Evolutionary conservation across 148 eudicot species (phyloP).

Genomic region (Rheum nobile): DNA sequence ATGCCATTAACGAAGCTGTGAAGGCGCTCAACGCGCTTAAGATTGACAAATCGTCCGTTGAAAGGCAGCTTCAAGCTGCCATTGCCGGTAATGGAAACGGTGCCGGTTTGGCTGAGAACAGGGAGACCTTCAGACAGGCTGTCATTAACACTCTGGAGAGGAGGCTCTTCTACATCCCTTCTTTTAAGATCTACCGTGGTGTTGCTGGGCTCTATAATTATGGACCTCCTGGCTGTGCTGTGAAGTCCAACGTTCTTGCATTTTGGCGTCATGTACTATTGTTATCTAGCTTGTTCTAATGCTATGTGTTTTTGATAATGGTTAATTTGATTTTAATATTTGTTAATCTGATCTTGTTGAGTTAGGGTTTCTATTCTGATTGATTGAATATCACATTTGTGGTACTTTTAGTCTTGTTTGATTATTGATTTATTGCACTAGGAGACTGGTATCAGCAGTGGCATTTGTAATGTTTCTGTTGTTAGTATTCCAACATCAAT

Average conservation of each 20-base stretch:
- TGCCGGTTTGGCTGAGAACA: slow-evolving; percentile 15
- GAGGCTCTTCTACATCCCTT: slow-evolving; percentile 66
- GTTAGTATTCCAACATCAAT: neutral
- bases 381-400: too few relatives aligned
- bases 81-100: slow-evolving; percentile 13
- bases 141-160: slow-evolving; percentile 80
- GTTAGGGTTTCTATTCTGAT: neutral
- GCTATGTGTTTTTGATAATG: too few relatives aligned
- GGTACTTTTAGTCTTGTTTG: neutral
- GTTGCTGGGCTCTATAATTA: slow-evolving; percentile 88
- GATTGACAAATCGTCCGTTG: slow-evolving; percentile 23
- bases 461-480: too few relatives aligned
- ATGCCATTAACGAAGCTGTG: slow-evolving; percentile 35
- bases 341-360: neutral
- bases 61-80: slow-evolving; percentile 18
- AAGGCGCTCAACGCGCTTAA: slow-evolving; percentile 26
- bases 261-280: slow-evolving; percentile 81
- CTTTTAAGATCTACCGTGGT: slow-evolving; percentile 88
- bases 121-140: slow-evolving; percentile 53
- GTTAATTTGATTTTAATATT: too few relatives aligned
- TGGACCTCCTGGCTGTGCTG: slow-evolving; percentile 96
- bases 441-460: too few relatives aligned
- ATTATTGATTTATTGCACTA: too few relatives aligned
- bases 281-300: neutral
- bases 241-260: slow-evolving; percentile 84